Evolutionary conservation across 768 basidiomycete species (phyloP).

Genomic region (Leucocoprinus leucothites): DNA sequence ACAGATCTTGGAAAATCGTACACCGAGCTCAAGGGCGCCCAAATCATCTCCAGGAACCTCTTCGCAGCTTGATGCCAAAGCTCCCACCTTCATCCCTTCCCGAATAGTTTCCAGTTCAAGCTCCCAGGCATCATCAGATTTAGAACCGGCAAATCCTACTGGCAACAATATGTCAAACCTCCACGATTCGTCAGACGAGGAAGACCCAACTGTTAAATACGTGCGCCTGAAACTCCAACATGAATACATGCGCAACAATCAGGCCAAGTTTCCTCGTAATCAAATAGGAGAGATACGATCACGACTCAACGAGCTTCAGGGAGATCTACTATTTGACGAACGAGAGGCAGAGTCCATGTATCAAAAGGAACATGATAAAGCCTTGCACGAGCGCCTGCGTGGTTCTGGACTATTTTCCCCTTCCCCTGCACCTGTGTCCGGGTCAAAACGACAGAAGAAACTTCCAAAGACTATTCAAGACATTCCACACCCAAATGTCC

Average conservation of each 20-base stretch:
- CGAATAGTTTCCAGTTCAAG: background rate
- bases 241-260: conserved; percentile 35
- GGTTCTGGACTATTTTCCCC: background rate
- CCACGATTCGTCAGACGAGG: conserved; percentile 27
- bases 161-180: background rate
- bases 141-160: background rate
- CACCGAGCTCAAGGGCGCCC: conserved; percentile 18
- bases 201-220: conserved; percentile 62
- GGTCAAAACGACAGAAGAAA: background rate
- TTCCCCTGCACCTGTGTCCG: background rate
- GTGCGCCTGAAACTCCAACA: conserved; percentile 60
- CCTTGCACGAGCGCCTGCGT: conserved; percentile 41
- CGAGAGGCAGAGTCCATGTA: conserved; percentile 61
- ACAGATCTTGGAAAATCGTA: conserved; percentile 23
- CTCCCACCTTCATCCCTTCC: conserved; percentile 34
- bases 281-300: conserved; percentile 34
- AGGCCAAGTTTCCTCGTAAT: conserved; percentile 25
- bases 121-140: background rate
- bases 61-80: conserved; percentile 34
- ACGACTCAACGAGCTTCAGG: conserved; percentile 41
- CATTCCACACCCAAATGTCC: background rate
- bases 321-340: conserved; percentile 70
- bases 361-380: conserved; percentile 48
- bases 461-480: background rate
- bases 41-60: conserved; percentile 13